Evolutionary conservation across 2,329 filamentous ascomycete genomes (phyloP).

Genomic region (Lasiodiplodia citricola): DNA sequence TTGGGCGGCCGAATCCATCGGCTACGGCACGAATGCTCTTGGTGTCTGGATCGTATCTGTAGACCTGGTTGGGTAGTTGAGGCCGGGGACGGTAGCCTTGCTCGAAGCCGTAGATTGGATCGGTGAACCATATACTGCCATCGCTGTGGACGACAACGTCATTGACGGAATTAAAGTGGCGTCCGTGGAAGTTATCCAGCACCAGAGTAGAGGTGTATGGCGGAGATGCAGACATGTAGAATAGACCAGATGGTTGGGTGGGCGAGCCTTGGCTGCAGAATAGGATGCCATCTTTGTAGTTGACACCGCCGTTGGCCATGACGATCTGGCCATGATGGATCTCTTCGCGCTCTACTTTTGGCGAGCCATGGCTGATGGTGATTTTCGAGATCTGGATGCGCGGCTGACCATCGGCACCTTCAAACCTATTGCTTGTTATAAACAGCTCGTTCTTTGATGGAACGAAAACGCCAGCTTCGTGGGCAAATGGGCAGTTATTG

Average conservation of each 20-base stretch:
- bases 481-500: slow-evolving; percentile 49
- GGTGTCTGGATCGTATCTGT: slow-evolving; percentile 47
- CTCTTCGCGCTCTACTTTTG: slow-evolving; percentile 3
- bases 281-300: slow-evolving; percentile 38
- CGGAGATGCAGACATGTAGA: slow-evolving; percentile 37
- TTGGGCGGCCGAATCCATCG: slow-evolving; percentile 47
- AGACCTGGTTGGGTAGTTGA: slow-evolving; percentile 38
- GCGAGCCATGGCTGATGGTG: not conserved
- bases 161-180: slow-evolving; percentile 48
- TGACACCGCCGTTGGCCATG: slow-evolving; percentile 38
- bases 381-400: slow-evolving; percentile 32
- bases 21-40: slow-evolving; percentile 44
- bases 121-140: slow-evolving; percentile 55
- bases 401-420: slow-evolving; percentile 30
- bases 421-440: slow-evolving; percentile 46
- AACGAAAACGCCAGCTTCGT: slow-evolving; percentile 53
- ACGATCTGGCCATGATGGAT: slow-evolving; percentile 1
- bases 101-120: slow-evolving; percentile 40
- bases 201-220: slow-evolving; percentile 34
- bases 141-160: slow-evolving; percentile 47
- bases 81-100: slow-evolving; percentile 35
- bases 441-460: slow-evolving; percentile 40
- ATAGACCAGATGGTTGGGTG: slow-evolving; percentile 36
- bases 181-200: slow-evolving; percentile 52
- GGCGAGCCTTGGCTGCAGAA: slow-evolving; percentile 43